These are phyloP conservation scores for Cajanus cajan DNA, from an alignment of 306 rosid genomes.

Conservation along the genomic window DNA sequence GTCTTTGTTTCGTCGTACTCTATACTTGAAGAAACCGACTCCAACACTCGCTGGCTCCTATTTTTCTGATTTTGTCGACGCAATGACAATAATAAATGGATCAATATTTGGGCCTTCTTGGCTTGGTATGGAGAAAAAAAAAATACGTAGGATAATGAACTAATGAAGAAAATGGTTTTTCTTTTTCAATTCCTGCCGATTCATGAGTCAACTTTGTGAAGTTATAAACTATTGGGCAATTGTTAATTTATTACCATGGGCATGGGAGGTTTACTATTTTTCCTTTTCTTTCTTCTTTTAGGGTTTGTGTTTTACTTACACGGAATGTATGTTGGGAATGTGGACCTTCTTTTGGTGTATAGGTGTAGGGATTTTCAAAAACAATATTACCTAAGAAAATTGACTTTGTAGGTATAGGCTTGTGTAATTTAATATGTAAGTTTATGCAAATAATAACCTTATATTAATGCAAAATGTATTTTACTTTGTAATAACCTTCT, in stretches of 20 bases:
- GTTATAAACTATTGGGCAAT: background rate
- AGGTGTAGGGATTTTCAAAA: background rate
- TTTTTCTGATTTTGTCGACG: constrained; percentile 17
- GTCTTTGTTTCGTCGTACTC: background rate
- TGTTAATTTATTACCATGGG: background rate
- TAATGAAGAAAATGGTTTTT: background rate
- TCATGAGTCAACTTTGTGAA: background rate
- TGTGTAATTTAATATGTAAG: background rate
- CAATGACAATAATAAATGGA: background rate
- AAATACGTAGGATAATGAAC: background rate
- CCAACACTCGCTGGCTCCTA: constrained; percentile 5
- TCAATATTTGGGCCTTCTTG: background rate
- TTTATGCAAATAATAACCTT: background rate
- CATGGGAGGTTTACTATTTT: background rate
- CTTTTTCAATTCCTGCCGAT: background rate
- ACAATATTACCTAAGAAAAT: background rate
- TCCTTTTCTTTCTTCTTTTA: background rate
- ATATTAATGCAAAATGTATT: no score
- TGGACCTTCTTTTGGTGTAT: background rate
- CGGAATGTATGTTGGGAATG: background rate
- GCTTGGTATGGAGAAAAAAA: background rate
- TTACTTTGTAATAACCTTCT: no score
- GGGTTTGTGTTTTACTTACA: background rate
- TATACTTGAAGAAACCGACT: constrained; percentile 7
- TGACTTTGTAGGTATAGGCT: background rate